Conservation (phyloP, 139 green algal genomes). For the Mychonastes homosphaera region DNA sequence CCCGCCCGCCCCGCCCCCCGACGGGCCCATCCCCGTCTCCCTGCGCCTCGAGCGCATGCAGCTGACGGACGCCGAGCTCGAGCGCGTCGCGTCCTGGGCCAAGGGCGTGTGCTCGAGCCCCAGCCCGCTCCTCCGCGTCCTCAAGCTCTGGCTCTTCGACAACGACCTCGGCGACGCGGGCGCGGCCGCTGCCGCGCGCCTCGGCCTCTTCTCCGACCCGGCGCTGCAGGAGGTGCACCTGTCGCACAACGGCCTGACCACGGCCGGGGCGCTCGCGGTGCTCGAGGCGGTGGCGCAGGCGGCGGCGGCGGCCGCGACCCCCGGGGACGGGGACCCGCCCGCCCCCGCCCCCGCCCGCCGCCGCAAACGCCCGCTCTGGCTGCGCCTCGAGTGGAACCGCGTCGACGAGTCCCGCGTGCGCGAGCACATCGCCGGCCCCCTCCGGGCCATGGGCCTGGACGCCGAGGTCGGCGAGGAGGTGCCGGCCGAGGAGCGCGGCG, state of each 20-base stretch:
- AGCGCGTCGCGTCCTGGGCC: too few species aligned
- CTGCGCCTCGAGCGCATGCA: too few species aligned
- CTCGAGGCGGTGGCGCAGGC: constrained; percentile 21
- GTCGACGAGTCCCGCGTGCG: constrained; percentile 14
- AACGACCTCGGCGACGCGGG: constrained; percentile 51
- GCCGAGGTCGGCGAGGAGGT: constrained; percentile 23
- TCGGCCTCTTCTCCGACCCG: constrained; percentile 18
- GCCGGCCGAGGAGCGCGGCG: constrained; percentile 2
- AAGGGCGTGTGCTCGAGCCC: too few species aligned
- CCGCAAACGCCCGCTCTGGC: constrained; percentile 44
- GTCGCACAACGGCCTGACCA: constrained; percentile 26
- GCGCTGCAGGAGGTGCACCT: constrained; percentile 36
- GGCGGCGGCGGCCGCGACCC: too few species aligned
- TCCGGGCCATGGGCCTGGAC: too few species aligned
- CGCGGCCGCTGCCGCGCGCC: constrained; percentile 30
- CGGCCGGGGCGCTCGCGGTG: background rate
- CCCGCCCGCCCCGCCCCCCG: too few species aligned
- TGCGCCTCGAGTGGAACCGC: constrained; percentile 68
- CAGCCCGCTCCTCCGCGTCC: too few species aligned
- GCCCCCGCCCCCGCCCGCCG: background rate
- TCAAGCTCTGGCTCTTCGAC: constrained; percentile 72
- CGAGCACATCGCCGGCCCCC: background rate
- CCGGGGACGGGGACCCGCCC: too few species aligned
- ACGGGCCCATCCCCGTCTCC: too few species aligned
- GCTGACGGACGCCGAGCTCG: too few species aligned